These are phyloP conservation scores for Starmera stellimalicola DNA, from an alignment of 1,139 yeast genomes.

Conservation along the genomic window DNA sequence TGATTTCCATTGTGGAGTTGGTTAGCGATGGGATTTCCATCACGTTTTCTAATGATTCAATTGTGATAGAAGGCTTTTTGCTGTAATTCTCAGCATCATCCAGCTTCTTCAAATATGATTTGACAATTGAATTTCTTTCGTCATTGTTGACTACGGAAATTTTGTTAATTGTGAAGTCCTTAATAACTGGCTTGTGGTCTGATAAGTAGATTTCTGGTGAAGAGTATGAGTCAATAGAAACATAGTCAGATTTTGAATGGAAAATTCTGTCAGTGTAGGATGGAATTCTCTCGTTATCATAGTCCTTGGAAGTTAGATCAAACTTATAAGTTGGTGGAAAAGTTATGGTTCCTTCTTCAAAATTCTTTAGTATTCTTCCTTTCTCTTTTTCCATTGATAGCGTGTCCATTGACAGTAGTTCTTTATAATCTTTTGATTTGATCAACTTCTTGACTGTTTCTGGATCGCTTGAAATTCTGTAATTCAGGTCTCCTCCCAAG, in stretches of 20 bases:
- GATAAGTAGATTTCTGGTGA: constrained; percentile 37
- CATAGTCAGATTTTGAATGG: constrained; percentile 12
- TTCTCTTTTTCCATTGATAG: constrained; percentile 42
- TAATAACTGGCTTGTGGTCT: constrained; percentile 70
- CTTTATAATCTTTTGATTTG: constrained; percentile 32
- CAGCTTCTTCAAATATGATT: constrained; percentile 25
- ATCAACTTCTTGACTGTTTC: constrained; percentile 34
- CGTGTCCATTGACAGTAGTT: constrained; percentile 47
- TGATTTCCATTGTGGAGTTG: constrained; percentile 10
- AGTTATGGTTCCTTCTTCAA: constrained; percentile 50
- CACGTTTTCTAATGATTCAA: constrained; percentile 12
- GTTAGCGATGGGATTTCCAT: constrained; percentile 9
- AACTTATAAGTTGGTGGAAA: constrained; percentile 70
- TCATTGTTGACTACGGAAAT: constrained; percentile 39
- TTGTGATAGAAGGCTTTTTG: constrained; percentile 27
- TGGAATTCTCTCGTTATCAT: constrained; percentile 56
- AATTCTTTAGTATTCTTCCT: constrained; percentile 50
- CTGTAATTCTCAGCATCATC: constrained; percentile 34
- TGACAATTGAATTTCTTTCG: constrained; percentile 26
- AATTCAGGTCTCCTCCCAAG: constrained; percentile 71
- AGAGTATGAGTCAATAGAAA: constrained; percentile 23
- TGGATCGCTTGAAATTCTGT: constrained; percentile 41
- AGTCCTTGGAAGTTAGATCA: constrained; percentile 32
- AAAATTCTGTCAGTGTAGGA: constrained; percentile 75
- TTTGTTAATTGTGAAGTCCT: constrained; percentile 36